A percentile compares a stretch with the other conserved stretches of the same genome.
Evolutionary conservation across 345 rosid genomes (phyloP).

Genomic region (Syzygium aromaticum): DNA sequence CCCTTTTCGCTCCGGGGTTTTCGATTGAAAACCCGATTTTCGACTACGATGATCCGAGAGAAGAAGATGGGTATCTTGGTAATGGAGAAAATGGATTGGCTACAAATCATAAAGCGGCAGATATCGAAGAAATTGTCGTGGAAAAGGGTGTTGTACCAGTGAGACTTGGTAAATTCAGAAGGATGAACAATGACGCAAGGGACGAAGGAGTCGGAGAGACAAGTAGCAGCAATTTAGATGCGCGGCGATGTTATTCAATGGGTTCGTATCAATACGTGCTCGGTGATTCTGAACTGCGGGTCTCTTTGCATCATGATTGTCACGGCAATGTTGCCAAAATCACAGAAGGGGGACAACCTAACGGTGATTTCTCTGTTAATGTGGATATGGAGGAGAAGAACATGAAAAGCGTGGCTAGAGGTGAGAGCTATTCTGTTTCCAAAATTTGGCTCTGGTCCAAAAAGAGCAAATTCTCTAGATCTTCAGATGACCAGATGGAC

Average conservation of each 20-base stretch:
- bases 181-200: constrained; percentile 18
- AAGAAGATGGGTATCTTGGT: constrained; percentile 40
- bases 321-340: constrained; percentile 11
- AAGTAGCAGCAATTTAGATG: constrained; percentile 74
- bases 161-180: constrained; percentile 73
- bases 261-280: constrained; percentile 82
- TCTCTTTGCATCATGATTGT: constrained; percentile 27
- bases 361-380: constrained; percentile 22
- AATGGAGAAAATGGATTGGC: constrained; percentile 27
- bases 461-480: constrained; percentile 46
- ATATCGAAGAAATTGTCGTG: constrained; percentile 51
- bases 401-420: constrained; percentile 48
- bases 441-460: constrained; percentile 92
- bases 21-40: constrained; percentile 62
- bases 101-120: constrained; percentile 33
- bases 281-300: constrained; percentile 52
- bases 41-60: constrained; percentile 59
- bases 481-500: constrained; percentile 31
- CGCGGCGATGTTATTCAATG: constrained; percentile 83
- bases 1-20: constrained; percentile 58
- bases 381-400: constrained; percentile 43
- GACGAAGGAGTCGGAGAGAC: constrained; percentile 59
- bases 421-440: constrained; percentile 78
- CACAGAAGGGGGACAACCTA: constrained; percentile 10
- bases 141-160: constrained; percentile 65